Evolutionary conservation across 805 yeast genomes (phyloP).

Genomic region (Pichia ethanolica): DNA sequence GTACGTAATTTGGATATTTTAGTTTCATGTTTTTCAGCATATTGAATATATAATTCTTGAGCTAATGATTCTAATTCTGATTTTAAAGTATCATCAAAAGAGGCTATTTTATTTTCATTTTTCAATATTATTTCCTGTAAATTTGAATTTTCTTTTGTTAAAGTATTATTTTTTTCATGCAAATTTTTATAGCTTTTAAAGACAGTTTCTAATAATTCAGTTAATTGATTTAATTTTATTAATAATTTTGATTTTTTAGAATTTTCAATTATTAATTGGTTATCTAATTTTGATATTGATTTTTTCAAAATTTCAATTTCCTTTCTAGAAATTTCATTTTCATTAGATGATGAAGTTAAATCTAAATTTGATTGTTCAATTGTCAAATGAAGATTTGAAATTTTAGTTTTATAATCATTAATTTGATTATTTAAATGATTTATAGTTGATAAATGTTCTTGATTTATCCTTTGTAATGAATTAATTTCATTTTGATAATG

Average conservation of each 20-base stretch:
- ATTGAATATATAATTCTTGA: constrained; percentile 63
- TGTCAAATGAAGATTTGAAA: constrained; percentile 4
- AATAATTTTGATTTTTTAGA: neutral
- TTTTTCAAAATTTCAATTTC: constrained; percentile 3
- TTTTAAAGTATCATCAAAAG: constrained; percentile 43
- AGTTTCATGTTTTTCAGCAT: constrained; percentile 68
- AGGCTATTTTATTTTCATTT: constrained; percentile 20
- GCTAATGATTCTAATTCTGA: constrained; percentile 55
- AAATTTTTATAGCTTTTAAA: neutral
- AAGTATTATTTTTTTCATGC: neutral
- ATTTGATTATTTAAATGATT: constrained; percentile 4
- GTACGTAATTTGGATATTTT: constrained; percentile 57
- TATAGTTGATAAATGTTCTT: neutral
- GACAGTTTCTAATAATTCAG: neutral
- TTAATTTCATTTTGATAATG: constrained; percentile 3
- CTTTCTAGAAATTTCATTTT: neutral
- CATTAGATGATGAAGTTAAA: neutral
- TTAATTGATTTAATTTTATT: neutral
- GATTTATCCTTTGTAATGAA: neutral
- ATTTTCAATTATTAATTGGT: constrained; percentile 6
- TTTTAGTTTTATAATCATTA: constrained; percentile 1
- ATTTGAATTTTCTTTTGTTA: neutral
- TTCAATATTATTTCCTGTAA: constrained; percentile 1
- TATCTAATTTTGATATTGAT: neutral
- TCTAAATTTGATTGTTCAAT: neutral